Percentiles rank a stretch among this genome's conserved stretches.
Conservation (phyloP, 2,329 filamentous ascomycete species). For the Aspergillus ibericus region DNA sequence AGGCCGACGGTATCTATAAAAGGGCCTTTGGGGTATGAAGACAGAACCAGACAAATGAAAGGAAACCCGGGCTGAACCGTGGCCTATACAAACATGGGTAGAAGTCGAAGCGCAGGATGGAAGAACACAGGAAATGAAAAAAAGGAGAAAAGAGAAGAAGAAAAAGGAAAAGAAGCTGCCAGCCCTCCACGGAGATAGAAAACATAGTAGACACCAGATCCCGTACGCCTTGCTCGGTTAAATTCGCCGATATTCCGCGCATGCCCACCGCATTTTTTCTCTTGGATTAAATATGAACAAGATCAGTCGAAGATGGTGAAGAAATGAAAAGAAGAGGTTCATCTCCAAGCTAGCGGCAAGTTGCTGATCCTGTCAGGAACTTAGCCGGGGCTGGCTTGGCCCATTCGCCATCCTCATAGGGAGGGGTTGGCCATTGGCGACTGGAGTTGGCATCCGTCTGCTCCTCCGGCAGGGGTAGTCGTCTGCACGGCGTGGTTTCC, state of each 20-base stretch:
- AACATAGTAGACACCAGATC: constrained; percentile 27
- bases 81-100: constrained; percentile 23
- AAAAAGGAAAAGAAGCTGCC: constrained; percentile 20
- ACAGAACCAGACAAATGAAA: constrained; percentile 28
- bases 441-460: constrained; percentile 51
- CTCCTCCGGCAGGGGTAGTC: constrained; percentile 66
- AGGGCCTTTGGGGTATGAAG: constrained; percentile 43
- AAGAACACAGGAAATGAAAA: constrained; percentile 14
- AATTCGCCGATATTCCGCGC: constrained; percentile 23
- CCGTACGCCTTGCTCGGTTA: constrained; percentile 34
- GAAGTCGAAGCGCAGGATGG: constrained; percentile 13
- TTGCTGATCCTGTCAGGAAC: constrained; percentile 64
- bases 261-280: constrained; percentile 24
- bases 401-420: constrained; percentile 94
- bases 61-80: constrained; percentile 22
- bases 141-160: constrained; percentile 11
- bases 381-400: constrained; percentile 77
- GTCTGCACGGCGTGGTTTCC: constrained; percentile 55
- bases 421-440: constrained; percentile 90
- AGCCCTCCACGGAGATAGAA: constrained; percentile 21
- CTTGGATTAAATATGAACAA: constrained; percentile 19
- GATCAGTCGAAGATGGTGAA: constrained; percentile 18
- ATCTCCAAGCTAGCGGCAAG: constrained; percentile 32
- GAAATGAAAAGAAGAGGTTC: constrained; percentile 11
- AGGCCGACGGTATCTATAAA: constrained; percentile 40